Conservation (phyloP, 202 grass and related monocot species). For the Setaria viridis region DNA sequence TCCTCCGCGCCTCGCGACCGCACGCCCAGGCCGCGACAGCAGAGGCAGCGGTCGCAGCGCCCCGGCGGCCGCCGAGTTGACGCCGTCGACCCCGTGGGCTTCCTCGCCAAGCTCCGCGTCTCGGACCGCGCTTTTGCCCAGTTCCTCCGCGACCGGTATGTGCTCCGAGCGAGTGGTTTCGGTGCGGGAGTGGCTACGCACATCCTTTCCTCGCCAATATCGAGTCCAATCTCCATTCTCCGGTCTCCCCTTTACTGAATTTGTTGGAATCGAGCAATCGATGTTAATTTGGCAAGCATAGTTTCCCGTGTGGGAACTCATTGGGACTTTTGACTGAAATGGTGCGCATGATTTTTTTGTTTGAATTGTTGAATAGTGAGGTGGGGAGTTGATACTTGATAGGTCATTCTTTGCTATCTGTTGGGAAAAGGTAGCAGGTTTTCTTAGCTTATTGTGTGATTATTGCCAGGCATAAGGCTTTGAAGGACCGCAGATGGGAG, state of each 20-base stretch:
- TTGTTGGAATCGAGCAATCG: conserved; percentile 8
- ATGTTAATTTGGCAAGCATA: not conserved
- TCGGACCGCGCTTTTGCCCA: conserved; percentile 77
- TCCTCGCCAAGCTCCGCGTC: conserved; percentile 75
- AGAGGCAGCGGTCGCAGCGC: conserved; percentile 32
- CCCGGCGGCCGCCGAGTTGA: conserved; percentile 35
- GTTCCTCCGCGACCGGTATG: conserved; percentile 88
- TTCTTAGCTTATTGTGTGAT: conserved; percentile 22
- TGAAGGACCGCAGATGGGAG: conserved; percentile 83
- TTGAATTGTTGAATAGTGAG: not conserved
- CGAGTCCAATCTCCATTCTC: not conserved
- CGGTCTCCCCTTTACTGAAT: not conserved
- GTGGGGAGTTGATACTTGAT: not conserved
- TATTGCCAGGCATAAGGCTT: conserved; percentile 74
- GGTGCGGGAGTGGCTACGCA: conserved; percentile 2
- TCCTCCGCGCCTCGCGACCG: conserved; percentile 37
- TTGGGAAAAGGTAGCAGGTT: not conserved
- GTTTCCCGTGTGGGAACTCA: not conserved
- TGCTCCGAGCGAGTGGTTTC: conserved; percentile 6
- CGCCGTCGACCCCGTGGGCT: conserved; percentile 72
- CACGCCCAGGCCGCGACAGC: conserved; percentile 45
- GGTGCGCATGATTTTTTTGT: not conserved
- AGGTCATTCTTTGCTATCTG: not conserved
- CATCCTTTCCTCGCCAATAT: not conserved
- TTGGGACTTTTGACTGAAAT: not conserved